Evolutionary conservation across 2,329 filamentous ascomycete species (phyloP), one percentile per base, ranked within the genome.

Genomic region (Coleophoma crateriformis): DNA sequence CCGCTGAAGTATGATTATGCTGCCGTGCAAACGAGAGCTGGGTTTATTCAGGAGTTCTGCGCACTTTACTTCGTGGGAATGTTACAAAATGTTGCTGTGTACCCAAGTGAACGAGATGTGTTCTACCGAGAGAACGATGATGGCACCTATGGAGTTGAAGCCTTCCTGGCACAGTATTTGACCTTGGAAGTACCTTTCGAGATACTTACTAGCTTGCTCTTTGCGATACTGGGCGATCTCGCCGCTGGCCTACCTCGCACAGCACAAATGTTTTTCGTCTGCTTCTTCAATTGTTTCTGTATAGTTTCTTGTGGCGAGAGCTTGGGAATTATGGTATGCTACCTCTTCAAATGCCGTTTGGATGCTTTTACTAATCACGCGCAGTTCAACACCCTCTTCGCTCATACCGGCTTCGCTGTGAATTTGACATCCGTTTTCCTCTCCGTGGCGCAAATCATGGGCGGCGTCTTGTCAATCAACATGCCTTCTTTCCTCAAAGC

Each of bases 41-140:
- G 87, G 0, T 86, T 89, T 56, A 71, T 90, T 1, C 83, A 90
- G 55, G 80, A 90, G 61, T 75, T 90, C 32, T 79, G 82, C 1
- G 82, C 85, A 0, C 79, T 88, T 34, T 87, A 87, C 65, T 87
- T 87, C 57, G 79, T 88, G 2, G 87, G 87, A 27, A 89, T 90
- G 85, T 74, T 90, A 12, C 85, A 90, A 64, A 90, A 90, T 59
- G 83, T 90, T 4, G 84, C 85, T 3, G 75, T 88, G 7, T 90
- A 90, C 60, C 87, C 87, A 0, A 71, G 71, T 38, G 87, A 90
- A 61, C 76, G 85, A 4, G 85, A 88, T 50, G 85, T 90, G 0
- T 90, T 90, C 64, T 88, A 90, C 61, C 78, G 84, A 56, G 87
- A 91, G 67, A 79, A 87, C 58, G 84, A 85, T 52, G 87, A 91